phyloP scores from a whole-genome alignment of 2,329 filamentous ascomycete species.

The Beauveria caledonica region DNA sequence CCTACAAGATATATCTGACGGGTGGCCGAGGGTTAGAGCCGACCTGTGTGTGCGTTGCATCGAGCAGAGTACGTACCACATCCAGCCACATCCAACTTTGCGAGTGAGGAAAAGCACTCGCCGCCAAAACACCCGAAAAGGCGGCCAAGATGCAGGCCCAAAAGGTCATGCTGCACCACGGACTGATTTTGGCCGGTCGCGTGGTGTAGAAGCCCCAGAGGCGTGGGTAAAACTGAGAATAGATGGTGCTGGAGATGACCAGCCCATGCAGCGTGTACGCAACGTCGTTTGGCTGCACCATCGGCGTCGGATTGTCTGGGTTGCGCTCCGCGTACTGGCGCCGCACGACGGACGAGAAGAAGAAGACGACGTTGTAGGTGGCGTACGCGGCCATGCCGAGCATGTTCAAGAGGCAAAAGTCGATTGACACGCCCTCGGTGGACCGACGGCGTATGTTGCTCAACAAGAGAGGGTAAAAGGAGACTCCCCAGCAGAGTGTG shows the following conservation, averaged over 20 bases:
- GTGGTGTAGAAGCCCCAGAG: background rate
- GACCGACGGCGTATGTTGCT: background rate
- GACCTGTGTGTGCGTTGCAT: too few relatives aligned
- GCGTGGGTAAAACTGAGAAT: background rate
- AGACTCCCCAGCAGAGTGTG: background rate
- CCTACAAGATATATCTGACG: background rate
- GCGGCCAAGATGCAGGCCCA: background rate
- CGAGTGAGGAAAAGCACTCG: background rate
- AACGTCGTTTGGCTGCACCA: background rate
- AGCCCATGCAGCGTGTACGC: background rate
- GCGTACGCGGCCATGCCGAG: background rate
- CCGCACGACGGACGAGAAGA: background rate
- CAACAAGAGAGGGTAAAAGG: background rate
- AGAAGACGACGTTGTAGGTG: background rate
- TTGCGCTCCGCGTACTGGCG: background rate
- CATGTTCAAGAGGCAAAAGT: background rate
- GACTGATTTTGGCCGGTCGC: background rate
- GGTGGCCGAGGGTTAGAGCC: too few relatives aligned
- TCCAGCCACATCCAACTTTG: background rate
- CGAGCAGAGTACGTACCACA: background rate
- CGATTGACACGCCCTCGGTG: background rate
- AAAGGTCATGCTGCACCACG: background rate
- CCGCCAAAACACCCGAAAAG: background rate
- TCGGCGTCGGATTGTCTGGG: constrained; percentile 5
- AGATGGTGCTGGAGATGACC: background rate